A percentile compares a stretch with the other conserved stretches of the same genome.
phyloP scores from a whole-genome alignment of 2,329 filamentous ascomycete genomes.

The Paraconiothyrium brasiliense region DNA sequence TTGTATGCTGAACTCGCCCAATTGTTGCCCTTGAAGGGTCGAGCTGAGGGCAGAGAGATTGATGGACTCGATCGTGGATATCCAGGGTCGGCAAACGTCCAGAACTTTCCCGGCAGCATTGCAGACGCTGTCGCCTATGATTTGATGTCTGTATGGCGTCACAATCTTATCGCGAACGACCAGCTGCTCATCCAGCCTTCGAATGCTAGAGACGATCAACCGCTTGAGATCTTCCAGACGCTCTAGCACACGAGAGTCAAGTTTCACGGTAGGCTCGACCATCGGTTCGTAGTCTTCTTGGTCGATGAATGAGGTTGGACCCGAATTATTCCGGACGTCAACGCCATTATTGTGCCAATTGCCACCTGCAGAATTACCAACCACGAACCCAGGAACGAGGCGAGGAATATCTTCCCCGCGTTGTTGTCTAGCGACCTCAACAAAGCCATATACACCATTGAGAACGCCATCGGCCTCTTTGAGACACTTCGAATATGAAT shows the following conservation, averaged over 20 bases:
- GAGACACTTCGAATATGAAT: slow-evolving; percentile 93
- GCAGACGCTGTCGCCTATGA: slow-evolving; percentile 85
- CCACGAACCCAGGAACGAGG: slow-evolving; percentile 92
- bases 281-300: slow-evolving; percentile 81
- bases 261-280: slow-evolving; percentile 74
- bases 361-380: slow-evolving; percentile 82
- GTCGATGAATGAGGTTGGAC: slow-evolving; percentile 76
- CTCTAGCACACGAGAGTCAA: slow-evolving; percentile 82
- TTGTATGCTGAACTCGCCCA: slow-evolving; percentile 86
- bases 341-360: slow-evolving; percentile 80
- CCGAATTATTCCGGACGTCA: slow-evolving; percentile 73
- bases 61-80: slow-evolving; percentile 89
- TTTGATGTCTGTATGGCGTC: slow-evolving; percentile 78
- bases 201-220: slow-evolving; percentile 84
- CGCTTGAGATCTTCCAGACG: slow-evolving; percentile 86
- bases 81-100: slow-evolving; percentile 89
- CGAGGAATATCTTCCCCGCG: slow-evolving; percentile 91
- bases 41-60: slow-evolving; percentile 83
- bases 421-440: slow-evolving; percentile 93
- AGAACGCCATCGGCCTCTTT: slow-evolving; percentile 98
- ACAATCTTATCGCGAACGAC: slow-evolving; percentile 81
- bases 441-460: slow-evolving; percentile 92
- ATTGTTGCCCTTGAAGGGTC: slow-evolving; percentile 81
- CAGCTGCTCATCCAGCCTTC: slow-evolving; percentile 86
- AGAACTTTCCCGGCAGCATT: slow-evolving; percentile 80